Conservation (phyloP, 768 basidiomycete genomes). For the Termitomyces sp. region DNA sequence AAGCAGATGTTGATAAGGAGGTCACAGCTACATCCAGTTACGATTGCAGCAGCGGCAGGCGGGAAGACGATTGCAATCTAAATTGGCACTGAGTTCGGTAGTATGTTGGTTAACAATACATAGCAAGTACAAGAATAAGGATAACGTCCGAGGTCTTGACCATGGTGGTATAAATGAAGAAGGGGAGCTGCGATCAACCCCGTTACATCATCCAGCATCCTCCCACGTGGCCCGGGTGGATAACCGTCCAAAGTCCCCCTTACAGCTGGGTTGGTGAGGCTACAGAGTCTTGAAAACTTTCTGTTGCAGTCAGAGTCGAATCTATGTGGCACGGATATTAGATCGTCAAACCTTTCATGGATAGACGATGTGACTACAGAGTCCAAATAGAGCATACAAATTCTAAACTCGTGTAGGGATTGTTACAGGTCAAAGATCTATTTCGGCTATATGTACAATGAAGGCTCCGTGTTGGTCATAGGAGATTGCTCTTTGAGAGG, state of each 20-base stretch:
- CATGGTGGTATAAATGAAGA: conserved; percentile 27
- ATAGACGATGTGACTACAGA: no score
- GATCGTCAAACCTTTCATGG: no score
- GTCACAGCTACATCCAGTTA: conserved; percentile 84
- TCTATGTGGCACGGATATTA: no score
- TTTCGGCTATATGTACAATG: neutral
- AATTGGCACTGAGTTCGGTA: neutral
- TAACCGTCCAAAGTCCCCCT: no score
- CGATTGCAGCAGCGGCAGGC: conserved; percentile 70
- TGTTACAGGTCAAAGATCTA: neutral
- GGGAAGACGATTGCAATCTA: conserved; percentile 80
- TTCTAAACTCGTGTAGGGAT: neutral
- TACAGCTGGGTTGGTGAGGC: no score
- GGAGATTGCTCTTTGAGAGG: conserved; percentile 25
- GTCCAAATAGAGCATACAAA: neutral
- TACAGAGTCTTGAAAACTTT: no score
- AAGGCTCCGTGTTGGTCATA: conserved; percentile 16
- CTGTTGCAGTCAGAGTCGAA: no score
- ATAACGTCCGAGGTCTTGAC: conserved; percentile 67
- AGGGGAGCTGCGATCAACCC: neutral
- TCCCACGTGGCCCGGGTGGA: neutral
- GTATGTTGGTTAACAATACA: neutral
- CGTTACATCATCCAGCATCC: conserved; percentile 10
- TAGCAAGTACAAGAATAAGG: conserved; percentile 55
- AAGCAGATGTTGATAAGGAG: conserved; percentile 78